Evolutionary conservation across 2,329 filamentous ascomycete genomes (phyloP).

Genomic region (Botrytis medusae): DNA sequence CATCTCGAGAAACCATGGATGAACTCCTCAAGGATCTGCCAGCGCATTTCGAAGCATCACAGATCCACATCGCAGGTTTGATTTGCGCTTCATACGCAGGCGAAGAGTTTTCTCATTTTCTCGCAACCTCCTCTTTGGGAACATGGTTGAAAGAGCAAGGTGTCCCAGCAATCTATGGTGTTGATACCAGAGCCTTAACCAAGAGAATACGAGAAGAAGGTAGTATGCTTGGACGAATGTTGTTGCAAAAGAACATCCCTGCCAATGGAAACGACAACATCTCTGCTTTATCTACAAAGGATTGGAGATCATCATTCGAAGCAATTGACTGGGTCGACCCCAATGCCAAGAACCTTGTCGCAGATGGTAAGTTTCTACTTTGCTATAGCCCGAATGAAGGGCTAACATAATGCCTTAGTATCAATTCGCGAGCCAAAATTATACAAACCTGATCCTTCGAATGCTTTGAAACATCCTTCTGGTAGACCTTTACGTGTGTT

Average conservation of each 20-base stretch:
- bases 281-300: conserved; percentile 43
- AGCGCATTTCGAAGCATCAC: conserved; percentile 85
- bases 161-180: conserved; percentile 89
- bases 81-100: conserved; percentile 89
- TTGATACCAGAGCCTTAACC: conserved; percentile 90
- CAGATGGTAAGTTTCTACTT: conserved; percentile 71
- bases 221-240: conserved; percentile 91
- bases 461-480: conserved; percentile 79
- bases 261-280: conserved; percentile 47
- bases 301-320: conserved; percentile 64
- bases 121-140: conserved; percentile 86
- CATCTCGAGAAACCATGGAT: conserved; percentile 80
- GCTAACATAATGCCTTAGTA: conserved; percentile 59
- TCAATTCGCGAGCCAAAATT: conserved; percentile 85
- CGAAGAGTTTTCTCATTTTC: conserved; percentile 92
- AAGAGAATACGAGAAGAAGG: conserved; percentile 93
- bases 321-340: conserved; percentile 86
- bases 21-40: conserved; percentile 82
- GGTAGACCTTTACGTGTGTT: conserved; percentile 84
- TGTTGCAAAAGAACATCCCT: conserved; percentile 63
- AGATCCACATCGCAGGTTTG: conserved; percentile 93
- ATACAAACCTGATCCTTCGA: conserved; percentile 72
- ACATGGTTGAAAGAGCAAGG: conserved; percentile 96
- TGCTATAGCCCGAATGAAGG: conserved; percentile 33
- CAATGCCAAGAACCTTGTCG: conserved; percentile 88